Base-by-base conservation (phyloP, 2,329 filamentous ascomycete genomes). In the Fusarium beomiforme region DNA sequence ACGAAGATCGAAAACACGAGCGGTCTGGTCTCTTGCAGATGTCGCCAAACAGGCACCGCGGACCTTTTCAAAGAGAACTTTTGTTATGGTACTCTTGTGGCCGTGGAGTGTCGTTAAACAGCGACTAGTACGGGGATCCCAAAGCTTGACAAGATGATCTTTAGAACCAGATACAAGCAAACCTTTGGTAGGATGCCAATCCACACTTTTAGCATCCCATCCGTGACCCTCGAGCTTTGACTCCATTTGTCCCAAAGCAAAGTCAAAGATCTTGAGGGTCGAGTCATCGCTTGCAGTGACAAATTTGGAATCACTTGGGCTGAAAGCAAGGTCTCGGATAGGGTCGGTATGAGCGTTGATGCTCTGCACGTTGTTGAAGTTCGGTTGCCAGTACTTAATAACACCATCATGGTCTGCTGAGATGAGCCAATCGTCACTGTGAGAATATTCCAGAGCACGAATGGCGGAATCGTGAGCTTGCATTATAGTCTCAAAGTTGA, bases 401-500 rank as follows among this genome's bases (percentile, higher is more conserved):
- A 96, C 88, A 61, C 96, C 96, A 75, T 96, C 94, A 80, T 98
- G 95, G 79, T 98, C 96, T 57, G 93, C 95, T 11, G 96, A 98
- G 58, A 99, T 89, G 16, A 99, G 86, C 95, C 96, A 99, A 82
- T 99, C 96, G 78, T 97, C 93, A 76, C 93, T 97, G 81, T 98
- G 93, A 5, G 96, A 97, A 85, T 97, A 99, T 71, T 90, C 90
- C 47, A 95, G 86, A 13, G 92, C 91, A 74, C 94, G 89, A 72
- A 97, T 94, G 39, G 93, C 93, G 59, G 91, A 90, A 81, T 98
- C 95, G 81, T 98, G 95, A 41, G 95, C 95, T 85, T 97, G 95
- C 93, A 98, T 98, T 31, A 99, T 98, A 6, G 96, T 98, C 83
- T 99, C 96, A 76, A 99, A 99, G 81, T 99, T 98, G 88, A 99